A percentile compares a stretch with the other conserved stretches of the same genome.
Evolutionary conservation across 306 rosid genomes (phyloP).

Genomic region (Hippophae gyantsensis): DNA sequence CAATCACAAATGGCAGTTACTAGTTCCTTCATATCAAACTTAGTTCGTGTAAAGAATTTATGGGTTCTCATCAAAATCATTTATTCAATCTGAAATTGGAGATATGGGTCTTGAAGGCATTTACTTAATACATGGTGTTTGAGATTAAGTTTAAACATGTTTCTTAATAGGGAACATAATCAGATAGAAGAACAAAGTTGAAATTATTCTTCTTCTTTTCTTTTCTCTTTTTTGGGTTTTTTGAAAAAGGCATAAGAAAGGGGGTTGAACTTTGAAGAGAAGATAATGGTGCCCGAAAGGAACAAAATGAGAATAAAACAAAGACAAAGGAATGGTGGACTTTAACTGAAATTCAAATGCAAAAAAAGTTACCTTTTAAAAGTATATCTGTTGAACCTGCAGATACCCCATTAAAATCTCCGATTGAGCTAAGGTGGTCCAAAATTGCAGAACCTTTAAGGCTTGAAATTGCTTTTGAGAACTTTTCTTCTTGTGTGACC

Average conservation of each 20-base stretch:
- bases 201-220: conserved; percentile 4
- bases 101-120: too few relatives aligned
- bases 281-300: conserved; percentile 22
- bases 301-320: not conserved
- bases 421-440: conserved; percentile 40
- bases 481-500: conserved; percentile 53
- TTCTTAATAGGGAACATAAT: not conserved
- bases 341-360: conserved; percentile 22
- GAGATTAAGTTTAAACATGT: too few relatives aligned
- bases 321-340: conserved; percentile 7
- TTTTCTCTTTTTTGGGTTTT: conserved; percentile 13
- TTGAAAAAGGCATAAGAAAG: not conserved
- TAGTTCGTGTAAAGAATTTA: not conserved
- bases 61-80: not conserved
- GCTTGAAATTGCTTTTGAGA: conserved; percentile 43
- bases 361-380: conserved; percentile 53
- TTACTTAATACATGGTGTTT: not conserved
- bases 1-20: conserved; percentile 12
- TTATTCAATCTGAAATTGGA: conserved; percentile 2
- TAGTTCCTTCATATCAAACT: not conserved
- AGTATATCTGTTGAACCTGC: conserved; percentile 41
- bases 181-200: conserved; percentile 11
- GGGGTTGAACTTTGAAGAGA: not conserved
- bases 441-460: conserved; percentile 37
- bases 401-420: conserved; percentile 39